phyloP scores from a whole-genome alignment of 805 yeast species.

The Metschnikowia lunata region DNA sequence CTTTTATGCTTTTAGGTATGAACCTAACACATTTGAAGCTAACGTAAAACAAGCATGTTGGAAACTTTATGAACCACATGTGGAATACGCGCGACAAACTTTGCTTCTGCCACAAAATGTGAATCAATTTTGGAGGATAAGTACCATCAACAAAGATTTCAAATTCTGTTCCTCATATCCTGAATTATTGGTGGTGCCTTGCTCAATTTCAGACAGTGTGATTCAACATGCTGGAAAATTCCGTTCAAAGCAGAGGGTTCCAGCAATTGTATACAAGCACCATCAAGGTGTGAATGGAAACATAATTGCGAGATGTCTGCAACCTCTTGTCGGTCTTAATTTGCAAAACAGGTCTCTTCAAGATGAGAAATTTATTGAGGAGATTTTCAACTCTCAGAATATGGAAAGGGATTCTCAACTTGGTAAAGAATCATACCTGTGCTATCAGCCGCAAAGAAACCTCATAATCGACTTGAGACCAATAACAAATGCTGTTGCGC shows the following conservation, averaged over 20 bases:
- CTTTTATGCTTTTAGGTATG: slow-evolving; percentile 78
- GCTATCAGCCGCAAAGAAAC: slow-evolving; percentile 42
- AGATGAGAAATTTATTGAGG: slow-evolving; percentile 78
- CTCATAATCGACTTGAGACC: slow-evolving; percentile 91
- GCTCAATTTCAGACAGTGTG: slow-evolving; percentile 74
- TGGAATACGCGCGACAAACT: slow-evolving; percentile 77
- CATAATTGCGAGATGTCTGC: slow-evolving; percentile 84
- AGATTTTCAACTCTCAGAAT: slow-evolving; percentile 62
- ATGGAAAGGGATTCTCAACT: slow-evolving; percentile 21
- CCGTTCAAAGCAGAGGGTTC: slow-evolving; percentile 81
- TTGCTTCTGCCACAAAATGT: slow-evolving; percentile 25
- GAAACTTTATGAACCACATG: slow-evolving; percentile 56
- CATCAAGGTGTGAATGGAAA: slow-evolving; percentile 53
- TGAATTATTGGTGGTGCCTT: slow-evolving; percentile 60
- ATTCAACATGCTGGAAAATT: slow-evolving; percentile 79
- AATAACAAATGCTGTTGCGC: slow-evolving; percentile 91
- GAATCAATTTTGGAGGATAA: slow-evolving; percentile 58
- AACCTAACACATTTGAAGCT: slow-evolving; percentile 67
- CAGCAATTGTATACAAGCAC: slow-evolving; percentile 75
- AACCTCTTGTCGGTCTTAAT: slow-evolving; percentile 87
- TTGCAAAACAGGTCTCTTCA: slow-evolving; percentile 78
- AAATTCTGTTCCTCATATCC: slow-evolving; percentile 78
- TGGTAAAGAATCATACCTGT: slow-evolving; percentile 20
- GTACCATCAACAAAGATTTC: slow-evolving; percentile 61
- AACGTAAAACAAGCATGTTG: slow-evolving; percentile 55